Evolutionary conservation across 306 rosid genomes (phyloP), one percentile per base, ranked within the genome.

Genomic region (Vigna hirtella): DNA sequence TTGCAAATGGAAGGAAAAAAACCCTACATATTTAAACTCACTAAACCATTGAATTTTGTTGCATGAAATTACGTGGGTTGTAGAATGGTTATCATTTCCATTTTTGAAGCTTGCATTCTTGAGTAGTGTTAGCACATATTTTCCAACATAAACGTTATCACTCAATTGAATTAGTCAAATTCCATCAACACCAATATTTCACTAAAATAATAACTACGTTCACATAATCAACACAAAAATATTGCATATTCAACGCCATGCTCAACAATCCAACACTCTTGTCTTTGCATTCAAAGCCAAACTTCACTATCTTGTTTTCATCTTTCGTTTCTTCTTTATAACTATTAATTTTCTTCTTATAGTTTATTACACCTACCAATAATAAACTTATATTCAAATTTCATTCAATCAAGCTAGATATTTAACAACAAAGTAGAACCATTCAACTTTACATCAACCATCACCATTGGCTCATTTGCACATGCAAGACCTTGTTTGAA

Each of bases 91-190:
- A 30, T 6, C 2, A 59, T 59, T 30, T 59, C 12, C 42, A 61
- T 15, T 32, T 61, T 30, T 61, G 12, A 7, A 32, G 7, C 12
- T 61, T 7, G 6, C 14, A 24, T 61, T 30, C 65, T 74, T n/a
- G 79, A 72, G 70, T 80, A 66, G 22, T 17, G 16, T 45, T 66
- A 53, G 70, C 66, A 59, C 47, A 40, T 57, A 68, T 66, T 59
- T 67, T 50, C 66, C 55, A 68, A 81, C 14, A 70, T 51, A 67
- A 0, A 49, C 30, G 22, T 43, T 70, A 18, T 38, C 34, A 51
- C 61, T 42, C 13, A 73, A 64, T 71, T 82, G 82, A 70, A 76
- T 51, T 14, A n/a, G 70, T 82, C 85, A 63, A 76, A 69, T 7
- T 32, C 28, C 10, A 64, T 28, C 7, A 38, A 52, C 3, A 55